A percentile compares a stretch with the other conserved stretches of the same genome.
Conservation (phyloP, 140 eudicot genomes). For the Flaveria floridana region DNA sequence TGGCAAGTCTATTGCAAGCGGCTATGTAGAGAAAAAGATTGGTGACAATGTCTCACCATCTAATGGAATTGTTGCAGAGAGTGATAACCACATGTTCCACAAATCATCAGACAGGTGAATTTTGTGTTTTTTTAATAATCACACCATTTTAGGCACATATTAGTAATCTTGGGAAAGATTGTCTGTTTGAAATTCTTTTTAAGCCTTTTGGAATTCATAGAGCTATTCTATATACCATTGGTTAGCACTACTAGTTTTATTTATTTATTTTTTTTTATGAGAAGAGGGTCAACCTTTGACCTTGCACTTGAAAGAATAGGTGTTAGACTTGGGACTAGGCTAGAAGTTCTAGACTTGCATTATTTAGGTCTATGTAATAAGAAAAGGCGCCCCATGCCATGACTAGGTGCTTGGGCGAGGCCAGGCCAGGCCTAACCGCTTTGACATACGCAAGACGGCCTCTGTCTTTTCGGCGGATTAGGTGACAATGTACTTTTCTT, state of each 20-base stretch:
- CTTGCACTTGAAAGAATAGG: not conserved
- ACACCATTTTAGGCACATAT: not conserved
- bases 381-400: not conserved
- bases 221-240: not conserved
- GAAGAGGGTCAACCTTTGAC: conserved; percentile 11
- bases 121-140: not conserved
- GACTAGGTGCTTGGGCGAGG: not conserved
- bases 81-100: conserved; percentile 25
- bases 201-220: not conserved
- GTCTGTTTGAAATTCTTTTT: not conserved
- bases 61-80: not conserved
- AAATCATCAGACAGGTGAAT: conserved; percentile 23
- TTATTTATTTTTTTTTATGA: not conserved
- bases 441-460: not conserved
- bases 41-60: conserved; percentile 19
- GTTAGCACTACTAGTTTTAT: not conserved
- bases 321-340: not conserved
- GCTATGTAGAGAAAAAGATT: conserved; percentile 25
- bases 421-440: not conserved
- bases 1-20: conserved; percentile 28
- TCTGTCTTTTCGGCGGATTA: not conserved
- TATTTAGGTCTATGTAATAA: not conserved
- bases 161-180: not conserved
- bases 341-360: not conserved
- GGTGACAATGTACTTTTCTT: not conserved